Evolutionary conservation across 129 eudicot genomes (phyloP).

Genomic region (Gnaphalium uliginosum): DNA sequence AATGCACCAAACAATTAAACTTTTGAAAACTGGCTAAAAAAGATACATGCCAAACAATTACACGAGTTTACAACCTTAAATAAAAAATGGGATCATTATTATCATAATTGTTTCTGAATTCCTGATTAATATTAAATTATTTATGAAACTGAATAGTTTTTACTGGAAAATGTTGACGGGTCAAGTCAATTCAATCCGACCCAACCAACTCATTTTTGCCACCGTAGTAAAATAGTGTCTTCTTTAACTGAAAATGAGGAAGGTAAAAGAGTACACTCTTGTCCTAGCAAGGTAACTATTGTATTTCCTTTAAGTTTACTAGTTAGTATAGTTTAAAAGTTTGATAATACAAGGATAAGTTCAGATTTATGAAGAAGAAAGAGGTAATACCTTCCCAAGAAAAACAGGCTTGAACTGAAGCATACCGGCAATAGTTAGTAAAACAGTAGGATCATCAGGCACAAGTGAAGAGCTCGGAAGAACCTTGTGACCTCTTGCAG

Average conservation of each 20-base stretch:
- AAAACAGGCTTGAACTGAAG: constrained; percentile 93
- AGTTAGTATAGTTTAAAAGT: too few species aligned
- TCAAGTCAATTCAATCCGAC: background rate
- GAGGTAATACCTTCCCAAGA: constrained; percentile 73
- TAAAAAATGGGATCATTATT: background rate
- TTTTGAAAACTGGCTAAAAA: background rate
- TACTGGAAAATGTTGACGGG: background rate
- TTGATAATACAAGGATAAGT: background rate
- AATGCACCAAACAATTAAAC: background rate
- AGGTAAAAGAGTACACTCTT: background rate
- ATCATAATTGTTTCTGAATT: background rate
- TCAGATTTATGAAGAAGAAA: background rate
- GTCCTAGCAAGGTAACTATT: background rate
- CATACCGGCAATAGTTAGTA: constrained; percentile 96
- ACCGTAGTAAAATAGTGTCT: background rate
- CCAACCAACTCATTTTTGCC: background rate
- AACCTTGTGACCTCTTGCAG: constrained; percentile 75
- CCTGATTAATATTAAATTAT: too few species aligned
- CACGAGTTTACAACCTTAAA: too few species aligned
- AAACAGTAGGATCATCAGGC: constrained; percentile 92
- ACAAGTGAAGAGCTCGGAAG: constrained; percentile 97
- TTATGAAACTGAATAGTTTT: background rate
- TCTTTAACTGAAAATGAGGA: background rate
- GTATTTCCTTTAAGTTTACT: background rate
- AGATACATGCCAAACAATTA: background rate